These are phyloP conservation scores for Zygosaccharomyces sapae DNA, from an alignment of 1,139 yeast genomes.

Conservation along the genomic window DNA sequence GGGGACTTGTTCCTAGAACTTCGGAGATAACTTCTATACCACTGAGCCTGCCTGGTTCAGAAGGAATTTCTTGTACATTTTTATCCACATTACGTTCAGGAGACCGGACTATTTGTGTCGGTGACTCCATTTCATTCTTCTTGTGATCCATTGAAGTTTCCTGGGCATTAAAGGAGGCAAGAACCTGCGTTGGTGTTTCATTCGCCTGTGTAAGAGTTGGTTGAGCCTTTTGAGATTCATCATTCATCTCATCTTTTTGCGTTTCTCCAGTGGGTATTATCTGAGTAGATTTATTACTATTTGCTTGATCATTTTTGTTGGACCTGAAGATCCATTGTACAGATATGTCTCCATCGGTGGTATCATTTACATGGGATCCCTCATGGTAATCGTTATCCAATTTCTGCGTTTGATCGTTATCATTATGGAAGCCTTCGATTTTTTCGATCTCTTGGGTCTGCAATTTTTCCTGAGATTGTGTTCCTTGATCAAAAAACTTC, in stretches of 20 bases:
- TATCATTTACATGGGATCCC: constrained; percentile 18
- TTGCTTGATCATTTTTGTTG: constrained; percentile 7
- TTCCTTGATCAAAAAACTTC: not conserved
- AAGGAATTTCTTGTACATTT: constrained; percentile 10
- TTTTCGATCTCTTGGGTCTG: not conserved
- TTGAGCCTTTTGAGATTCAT: not conserved
- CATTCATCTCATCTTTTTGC: constrained; percentile 9
- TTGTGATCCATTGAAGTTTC: constrained; percentile 1
- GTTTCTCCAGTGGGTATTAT: constrained; percentile 14
- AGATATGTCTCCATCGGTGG: constrained; percentile 17
- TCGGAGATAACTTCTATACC: constrained; percentile 16
- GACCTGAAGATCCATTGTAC: constrained; percentile 18
- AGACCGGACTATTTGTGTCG: constrained; percentile 16
- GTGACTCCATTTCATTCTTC: constrained; percentile 5
- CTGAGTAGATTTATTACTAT: constrained; percentile 21
- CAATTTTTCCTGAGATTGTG: not conserved
- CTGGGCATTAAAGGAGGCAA: constrained; percentile 10
- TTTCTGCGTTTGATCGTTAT: not conserved
- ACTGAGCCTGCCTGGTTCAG: constrained; percentile 3
- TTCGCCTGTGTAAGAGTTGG: not conserved
- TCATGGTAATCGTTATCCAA: not conserved
- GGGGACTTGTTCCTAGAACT: constrained; percentile 26
- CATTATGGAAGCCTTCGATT: not conserved
- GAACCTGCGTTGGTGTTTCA: constrained; percentile 13
- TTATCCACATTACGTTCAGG: constrained; percentile 11